Conservation (phyloP, 805 yeast genomes). For the Wickerhamiella siamensis region DNA sequence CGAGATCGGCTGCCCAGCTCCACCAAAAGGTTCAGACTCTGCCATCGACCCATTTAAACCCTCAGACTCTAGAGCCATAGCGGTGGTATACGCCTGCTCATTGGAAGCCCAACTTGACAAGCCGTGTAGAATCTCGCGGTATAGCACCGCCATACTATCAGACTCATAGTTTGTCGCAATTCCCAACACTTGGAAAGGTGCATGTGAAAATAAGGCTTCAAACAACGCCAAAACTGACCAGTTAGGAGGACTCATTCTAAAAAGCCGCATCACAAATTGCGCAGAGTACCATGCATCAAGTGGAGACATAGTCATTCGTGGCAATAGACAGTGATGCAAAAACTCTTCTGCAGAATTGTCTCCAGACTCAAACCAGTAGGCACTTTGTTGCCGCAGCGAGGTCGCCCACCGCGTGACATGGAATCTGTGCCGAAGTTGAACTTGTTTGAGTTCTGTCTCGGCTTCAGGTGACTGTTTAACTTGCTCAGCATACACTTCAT, state of each 20-base stretch:
- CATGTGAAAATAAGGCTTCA: background rate
- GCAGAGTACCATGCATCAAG: slow-evolving; percentile 1
- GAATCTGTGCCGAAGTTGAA: background rate
- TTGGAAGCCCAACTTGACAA: background rate
- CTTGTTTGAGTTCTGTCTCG: slow-evolving; percentile 24
- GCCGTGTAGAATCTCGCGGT: background rate
- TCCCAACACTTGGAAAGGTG: background rate
- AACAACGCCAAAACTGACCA: background rate
- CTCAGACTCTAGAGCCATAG: background rate
- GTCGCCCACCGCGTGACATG: background rate
- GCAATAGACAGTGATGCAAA: background rate
- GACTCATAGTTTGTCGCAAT: background rate
- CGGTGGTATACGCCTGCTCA: background rate
- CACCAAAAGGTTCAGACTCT: too few relatives aligned
- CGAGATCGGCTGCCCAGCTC: background rate
- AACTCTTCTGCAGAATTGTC: background rate
- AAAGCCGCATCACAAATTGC: background rate
- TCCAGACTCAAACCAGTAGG: background rate
- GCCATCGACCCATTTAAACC: background rate
- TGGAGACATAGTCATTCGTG: background rate
- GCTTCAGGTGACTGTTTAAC: background rate
- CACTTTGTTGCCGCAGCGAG: background rate
- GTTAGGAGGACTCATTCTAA: background rate
- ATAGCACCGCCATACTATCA: background rate
- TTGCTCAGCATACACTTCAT: slow-evolving; percentile 16